A percentile compares a stretch with the other conserved stretches of the same genome.
These are phyloP conservation scores for Pseudisothecium myosuroides DNA, from an alignment of 225 moss, liverwort and hornwort species.

Conservation along the genomic window DNA sequence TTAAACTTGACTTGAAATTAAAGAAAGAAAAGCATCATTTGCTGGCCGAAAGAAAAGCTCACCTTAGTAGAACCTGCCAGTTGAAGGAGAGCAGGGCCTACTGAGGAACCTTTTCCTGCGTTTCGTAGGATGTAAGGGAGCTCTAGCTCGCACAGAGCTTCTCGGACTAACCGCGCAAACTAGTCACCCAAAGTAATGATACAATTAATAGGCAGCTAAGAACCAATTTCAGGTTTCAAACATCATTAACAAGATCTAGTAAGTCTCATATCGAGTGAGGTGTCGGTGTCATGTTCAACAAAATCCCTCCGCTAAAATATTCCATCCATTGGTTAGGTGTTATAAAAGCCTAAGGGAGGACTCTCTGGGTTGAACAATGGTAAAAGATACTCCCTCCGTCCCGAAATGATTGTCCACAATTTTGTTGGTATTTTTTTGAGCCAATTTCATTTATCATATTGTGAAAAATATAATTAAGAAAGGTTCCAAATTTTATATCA, in stretches of 20 bases:
- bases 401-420: too few species aligned
- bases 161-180: constrained; percentile 93
- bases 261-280: not conserved
- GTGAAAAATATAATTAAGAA: too few species aligned
- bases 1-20: not conserved
- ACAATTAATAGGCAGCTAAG: not conserved
- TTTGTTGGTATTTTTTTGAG: too few species aligned
- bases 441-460: too few species aligned
- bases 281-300: not conserved
- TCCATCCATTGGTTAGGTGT: not conserved
- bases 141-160: constrained; percentile 89
- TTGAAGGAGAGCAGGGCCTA: constrained; percentile 50
- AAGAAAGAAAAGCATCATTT: not conserved
- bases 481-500: too few species aligned
- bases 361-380: not conserved
- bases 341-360: not conserved
- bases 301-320: not conserved
- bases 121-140: constrained; percentile 83
- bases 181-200: not conserved
- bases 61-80: constrained; percentile 89
- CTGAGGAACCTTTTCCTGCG: constrained; percentile 78
- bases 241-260: not conserved
- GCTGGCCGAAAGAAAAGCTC: not conserved
- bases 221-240: not conserved
- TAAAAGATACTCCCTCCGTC: too few species aligned